Evolutionary conservation across 768 basidiomycete genomes (phyloP).

Genomic region (Gyrodon lividus): DNA sequence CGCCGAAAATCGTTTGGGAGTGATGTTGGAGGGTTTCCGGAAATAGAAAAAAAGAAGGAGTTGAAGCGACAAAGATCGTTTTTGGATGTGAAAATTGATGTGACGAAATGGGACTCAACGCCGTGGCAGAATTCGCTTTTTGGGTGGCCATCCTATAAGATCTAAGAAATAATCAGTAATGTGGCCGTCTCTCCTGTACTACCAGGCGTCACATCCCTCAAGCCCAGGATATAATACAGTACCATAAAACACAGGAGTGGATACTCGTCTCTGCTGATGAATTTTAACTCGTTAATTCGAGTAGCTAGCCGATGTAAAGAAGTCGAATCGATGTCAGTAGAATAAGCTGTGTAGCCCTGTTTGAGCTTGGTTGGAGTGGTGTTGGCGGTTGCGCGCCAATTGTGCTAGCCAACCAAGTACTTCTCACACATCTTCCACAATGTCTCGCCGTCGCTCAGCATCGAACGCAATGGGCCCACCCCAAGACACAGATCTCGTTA

Average conservation of each 20-base stretch:
- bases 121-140: constrained; percentile 17
- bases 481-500: constrained; percentile 49
- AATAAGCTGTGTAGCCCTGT: constrained; percentile 33
- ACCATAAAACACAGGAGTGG: no score
- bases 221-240: background rate
- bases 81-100: constrained; percentile 22
- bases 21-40: constrained; percentile 12
- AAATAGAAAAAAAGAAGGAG: constrained; percentile 23
- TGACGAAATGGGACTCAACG: constrained; percentile 21
- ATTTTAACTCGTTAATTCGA: background rate
- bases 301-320: constrained; percentile 9
- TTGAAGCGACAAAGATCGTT: constrained; percentile 21
- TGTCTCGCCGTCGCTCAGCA: constrained; percentile 21
- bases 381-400: constrained; percentile 23
- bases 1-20: no score
- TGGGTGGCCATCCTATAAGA: background rate
- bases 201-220: background rate
- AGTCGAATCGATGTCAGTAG: background rate
- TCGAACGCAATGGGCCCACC: constrained; percentile 39
- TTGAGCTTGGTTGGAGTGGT: constrained; percentile 31
- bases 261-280: background rate
- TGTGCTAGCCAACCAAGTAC: constrained; percentile 14
- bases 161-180: no score
- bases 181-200: no score
- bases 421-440: constrained; percentile 27